Percentiles rank a stretch among this genome's conserved stretches.
phyloP scores from a whole-genome alignment of 257 asterid species.

The Lycium barbarum region DNA sequence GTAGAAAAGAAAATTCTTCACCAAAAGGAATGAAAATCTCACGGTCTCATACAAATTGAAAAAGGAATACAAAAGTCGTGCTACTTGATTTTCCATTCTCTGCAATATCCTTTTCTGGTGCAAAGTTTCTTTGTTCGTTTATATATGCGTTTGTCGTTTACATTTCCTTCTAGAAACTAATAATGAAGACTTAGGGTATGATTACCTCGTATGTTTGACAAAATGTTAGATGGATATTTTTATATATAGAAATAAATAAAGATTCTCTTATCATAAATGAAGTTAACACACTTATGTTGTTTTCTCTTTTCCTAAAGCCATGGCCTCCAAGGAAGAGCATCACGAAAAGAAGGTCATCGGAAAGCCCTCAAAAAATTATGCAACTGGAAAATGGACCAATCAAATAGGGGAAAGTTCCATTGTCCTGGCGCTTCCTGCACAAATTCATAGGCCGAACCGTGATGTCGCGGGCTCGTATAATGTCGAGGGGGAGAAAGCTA shows the following conservation, averaged over 20 bases:
- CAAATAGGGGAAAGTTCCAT: neutral
- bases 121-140: neutral
- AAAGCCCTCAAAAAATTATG: neutral
- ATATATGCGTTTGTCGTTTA: neutral
- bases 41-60: too few relatives aligned
- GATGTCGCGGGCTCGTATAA: neutral
- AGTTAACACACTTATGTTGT: neutral
- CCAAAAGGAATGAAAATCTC: too few relatives aligned
- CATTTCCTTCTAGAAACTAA: neutral
- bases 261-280: neutral
- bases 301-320: neutral
- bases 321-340: neutral
- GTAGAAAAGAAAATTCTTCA: too few relatives aligned
- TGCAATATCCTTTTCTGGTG: too few relatives aligned
- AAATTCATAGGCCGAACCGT: neutral
- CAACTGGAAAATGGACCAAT: rapidly evolving
- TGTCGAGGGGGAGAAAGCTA: neutral
- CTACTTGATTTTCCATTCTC: too few relatives aligned
- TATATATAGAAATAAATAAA: neutral
- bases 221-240: neutral
- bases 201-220: neutral
- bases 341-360: neutral
- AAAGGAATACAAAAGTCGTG: too few relatives aligned
- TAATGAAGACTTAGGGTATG: neutral
- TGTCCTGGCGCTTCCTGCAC: neutral